Evolutionary conservation across 805 yeast genomes (phyloP), one percentile per base, ranked within the genome.

Genomic region (Teunomyces lycoperdinae): DNA sequence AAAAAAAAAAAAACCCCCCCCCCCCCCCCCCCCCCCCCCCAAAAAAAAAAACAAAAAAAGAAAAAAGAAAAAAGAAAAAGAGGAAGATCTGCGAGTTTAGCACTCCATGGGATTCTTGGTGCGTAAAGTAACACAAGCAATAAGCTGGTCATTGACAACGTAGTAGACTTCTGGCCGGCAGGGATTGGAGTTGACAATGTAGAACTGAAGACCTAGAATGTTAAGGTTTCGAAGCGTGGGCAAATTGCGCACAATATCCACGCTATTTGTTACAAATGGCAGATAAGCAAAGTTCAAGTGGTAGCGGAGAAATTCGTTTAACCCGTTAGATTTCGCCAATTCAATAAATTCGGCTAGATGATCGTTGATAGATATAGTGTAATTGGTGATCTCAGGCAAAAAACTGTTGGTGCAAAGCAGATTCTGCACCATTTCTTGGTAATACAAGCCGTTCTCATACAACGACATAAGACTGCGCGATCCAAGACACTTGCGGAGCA

Each of bases 371-470:
- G 48, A 14, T 11, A 45, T 26, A 10, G 39, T 27, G 36, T 42
- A 36, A 32, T 29, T 26, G 26, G 20, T 33, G 20, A 47, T 29
- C 5, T 50, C 49, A 26, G 27, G 30, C n/a, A 52, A 43, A 8
- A 44, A 45, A 3, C 26, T 41, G 28, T 47, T 50, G 17, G 34
- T 16, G 28, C 49, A 50, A 13, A 36, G 31, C 3, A 44, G 27
- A 14, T 34, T 27, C n/a, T 42, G 31, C 9, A 51, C 35, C 29
- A 41, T 16, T 8, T 31, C 36, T 5, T 47, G 36, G 34, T 47
- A 51, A 35, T 44, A 55, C 9, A 45, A 34, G 2, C 57, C 54
- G 33, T 55, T 47, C 17, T 58, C 60, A 38, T 53, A 58, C 26
- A 46, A 33, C 24, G 35, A 13, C 43, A 46, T 38, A 20, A 20